Evolutionary conservation across 2,329 filamentous ascomycete genomes (phyloP), one percentile per base, ranked within the genome.

Genomic region (Venturia asperata): DNA sequence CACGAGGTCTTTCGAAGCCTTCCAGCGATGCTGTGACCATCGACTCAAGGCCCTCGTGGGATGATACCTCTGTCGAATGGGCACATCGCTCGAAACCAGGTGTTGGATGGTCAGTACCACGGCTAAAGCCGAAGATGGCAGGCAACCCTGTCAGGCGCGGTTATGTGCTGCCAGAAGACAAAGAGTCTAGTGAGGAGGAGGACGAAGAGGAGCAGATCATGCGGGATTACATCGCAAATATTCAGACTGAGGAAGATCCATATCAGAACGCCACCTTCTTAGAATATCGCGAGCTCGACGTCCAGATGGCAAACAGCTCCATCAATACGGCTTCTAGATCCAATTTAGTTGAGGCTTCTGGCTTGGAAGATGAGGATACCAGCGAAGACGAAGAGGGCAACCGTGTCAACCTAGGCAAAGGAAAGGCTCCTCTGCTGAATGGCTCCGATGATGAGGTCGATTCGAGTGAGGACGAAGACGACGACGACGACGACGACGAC

Each of bases 401-500:
- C 27, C 60, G 60, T 5, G 19, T 61, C 39, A 42, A 61, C 19
- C 27, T 58, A 19, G 7, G 27, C 52, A 39, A 58, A n/a, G 52
- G 52, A 34, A 61, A 61, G 39, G 60, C 15, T 21, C 60, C 21
- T 1, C 27, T 42, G 42, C 15, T 21, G 39, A 42, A 42, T 6
- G 60, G 15, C 21, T 19, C n/a, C 24, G 60, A 61, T 27, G 34
- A 11, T 19, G 42, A 61, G 37, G 27, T 15, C 43, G 60, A 61
- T 39, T 42, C 52, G 5, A 47, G 30, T n/a, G 62, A 64, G 13
- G 62, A 66, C 3, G 69, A 71, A 30, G 72, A 76, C 21, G 72
- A 76, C 42, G 74, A 75, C 52, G 72, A 71, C 27, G 69, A 73
- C 21, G 74, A 74, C 11, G 74, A 75, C 19, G 74, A 73, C 11